Evolutionary conservation across 1,284 basidiomycete genomes (phyloP).

Genomic region (Ceratobasidium sp.): DNA sequence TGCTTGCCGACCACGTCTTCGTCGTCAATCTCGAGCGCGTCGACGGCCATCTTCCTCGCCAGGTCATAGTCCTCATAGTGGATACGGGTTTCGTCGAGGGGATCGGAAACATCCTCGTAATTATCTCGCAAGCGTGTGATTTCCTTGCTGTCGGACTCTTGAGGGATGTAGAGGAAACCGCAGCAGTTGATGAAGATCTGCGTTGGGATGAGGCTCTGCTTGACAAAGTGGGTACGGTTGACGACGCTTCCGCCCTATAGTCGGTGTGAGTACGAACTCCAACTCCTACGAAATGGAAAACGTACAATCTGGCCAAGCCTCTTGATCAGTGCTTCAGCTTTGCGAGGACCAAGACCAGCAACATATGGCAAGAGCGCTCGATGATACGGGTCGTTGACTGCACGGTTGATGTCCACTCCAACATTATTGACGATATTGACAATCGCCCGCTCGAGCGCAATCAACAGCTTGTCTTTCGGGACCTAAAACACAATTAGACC

Average conservation of each 20-base stretch:
- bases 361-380: conserved; percentile 88
- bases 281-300: conserved; percentile 39
- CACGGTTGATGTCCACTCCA: conserved; percentile 95
- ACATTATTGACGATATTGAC: conserved; percentile 91
- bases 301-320: conserved; percentile 77
- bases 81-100: conserved; percentile 93
- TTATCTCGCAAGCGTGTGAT: conserved; percentile 68
- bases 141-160: conserved; percentile 66
- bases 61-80: conserved; percentile 99
- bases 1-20: conserved; percentile 92
- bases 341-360: conserved; percentile 93
- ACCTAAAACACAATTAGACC: conserved; percentile 57
- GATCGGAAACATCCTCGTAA: conserved; percentile 70
- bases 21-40: conserved; percentile 93
- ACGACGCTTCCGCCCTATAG: conserved; percentile 79
- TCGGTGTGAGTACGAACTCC: background rate
- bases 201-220: conserved; percentile 77
- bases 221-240: conserved; percentile 86
- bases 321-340: conserved; percentile 85
- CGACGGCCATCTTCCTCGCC: conserved; percentile 98
- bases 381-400: conserved; percentile 86
- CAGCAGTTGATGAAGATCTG: conserved; percentile 91
- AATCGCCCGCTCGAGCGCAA: conserved; percentile 83
- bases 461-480: conserved; percentile 82
- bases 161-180: conserved; percentile 87